Evolutionary conservation across 176 grass and related monocot species (phyloP).

Genomic region (Panicum miliaceum): DNA sequence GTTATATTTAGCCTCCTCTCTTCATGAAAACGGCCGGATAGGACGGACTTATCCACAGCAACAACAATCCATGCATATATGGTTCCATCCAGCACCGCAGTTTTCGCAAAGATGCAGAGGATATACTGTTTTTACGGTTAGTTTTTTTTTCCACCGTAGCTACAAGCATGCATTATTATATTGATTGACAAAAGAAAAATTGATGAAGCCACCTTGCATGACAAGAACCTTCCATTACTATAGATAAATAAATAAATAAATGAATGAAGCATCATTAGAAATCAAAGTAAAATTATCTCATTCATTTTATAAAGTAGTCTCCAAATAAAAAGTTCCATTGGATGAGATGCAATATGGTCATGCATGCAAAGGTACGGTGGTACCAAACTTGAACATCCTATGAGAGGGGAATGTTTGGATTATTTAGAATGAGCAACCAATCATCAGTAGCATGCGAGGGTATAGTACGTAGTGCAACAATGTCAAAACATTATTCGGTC

Average conservation of each 20-base stretch:
- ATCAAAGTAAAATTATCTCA: conserved; percentile 14
- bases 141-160: no score
- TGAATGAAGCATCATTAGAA: conserved; percentile 26
- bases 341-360: conserved; percentile 22
- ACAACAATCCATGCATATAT: no score
- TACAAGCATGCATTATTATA: no score
- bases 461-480: not conserved
- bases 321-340: not conserved
- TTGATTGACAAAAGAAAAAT: no score
- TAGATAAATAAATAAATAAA: no score
- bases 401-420: conserved; percentile 25
- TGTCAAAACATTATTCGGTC: conserved; percentile 22
- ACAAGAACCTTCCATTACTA: conserved; percentile 22
- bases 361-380: conserved; percentile 23
- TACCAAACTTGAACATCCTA: conserved; percentile 50
- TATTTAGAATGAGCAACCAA: conserved; percentile 37
- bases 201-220: not conserved
- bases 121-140: no score
- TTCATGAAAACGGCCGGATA: not conserved
- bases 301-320: conserved; percentile 33
- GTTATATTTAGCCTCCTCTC: not conserved
- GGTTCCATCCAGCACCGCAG: no score
- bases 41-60: not conserved
- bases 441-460: not conserved
- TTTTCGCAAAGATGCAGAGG: no score